phyloP scores from a whole-genome alignment of 129 eudicot species.

The Sambucus nigra region DNA sequence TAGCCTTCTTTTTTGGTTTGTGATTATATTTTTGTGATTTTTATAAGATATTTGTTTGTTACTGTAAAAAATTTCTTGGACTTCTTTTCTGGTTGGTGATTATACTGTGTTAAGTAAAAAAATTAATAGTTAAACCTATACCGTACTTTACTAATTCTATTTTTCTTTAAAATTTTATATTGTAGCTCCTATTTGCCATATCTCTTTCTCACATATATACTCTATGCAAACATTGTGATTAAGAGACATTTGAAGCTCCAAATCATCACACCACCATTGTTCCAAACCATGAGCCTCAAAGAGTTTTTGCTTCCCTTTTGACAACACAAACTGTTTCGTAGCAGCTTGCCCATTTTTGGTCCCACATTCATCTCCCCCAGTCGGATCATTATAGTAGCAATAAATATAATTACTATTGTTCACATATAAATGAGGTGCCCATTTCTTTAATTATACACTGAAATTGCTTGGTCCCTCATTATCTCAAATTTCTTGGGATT shows the following conservation, averaged over 20 bases:
- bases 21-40: too few species aligned
- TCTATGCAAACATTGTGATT: too few species aligned
- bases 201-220: too few species aligned
- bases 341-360: conserved; percentile 24
- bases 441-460: conserved; percentile 35
- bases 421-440: conserved; percentile 91
- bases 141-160: too few species aligned
- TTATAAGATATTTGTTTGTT: too few species aligned
- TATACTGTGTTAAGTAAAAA: too few species aligned
- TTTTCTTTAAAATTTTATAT: too few species aligned
- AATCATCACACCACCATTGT: conserved; percentile 98
- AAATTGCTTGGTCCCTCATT: conserved; percentile 2
- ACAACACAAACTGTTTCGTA: conserved; percentile 74
- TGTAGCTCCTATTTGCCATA: too few species aligned
- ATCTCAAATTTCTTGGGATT: neutral
- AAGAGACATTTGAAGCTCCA: conserved; percentile 70
- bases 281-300: conserved; percentile 88
- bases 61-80: too few species aligned
- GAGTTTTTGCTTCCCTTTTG: conserved; percentile 84
- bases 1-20: too few species aligned
- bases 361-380: conserved; percentile 34
- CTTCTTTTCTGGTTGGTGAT: too few species aligned
- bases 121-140: too few species aligned
- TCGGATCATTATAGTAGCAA: conserved; percentile 66
- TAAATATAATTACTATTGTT: conserved; percentile 85